Percentiles rank a stretch among this genome's conserved stretches.
These are phyloP conservation scores for Nigrograna mackinnonii DNA, from an alignment of 2,329 filamentous ascomycete species.

Conservation along the genomic window DNA sequence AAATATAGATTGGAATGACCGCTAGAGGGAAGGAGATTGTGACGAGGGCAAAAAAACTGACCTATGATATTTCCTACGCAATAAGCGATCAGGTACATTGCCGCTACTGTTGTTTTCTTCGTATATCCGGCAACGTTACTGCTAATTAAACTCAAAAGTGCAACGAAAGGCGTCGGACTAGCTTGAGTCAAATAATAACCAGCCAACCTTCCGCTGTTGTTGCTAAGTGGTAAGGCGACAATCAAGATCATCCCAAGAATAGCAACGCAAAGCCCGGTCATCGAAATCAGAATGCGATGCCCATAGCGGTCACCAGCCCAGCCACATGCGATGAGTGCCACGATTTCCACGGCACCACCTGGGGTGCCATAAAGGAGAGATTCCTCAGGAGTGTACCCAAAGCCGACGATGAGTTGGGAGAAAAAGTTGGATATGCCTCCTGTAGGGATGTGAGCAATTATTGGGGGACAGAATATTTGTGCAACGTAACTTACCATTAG, in stretches of 20 bases:
- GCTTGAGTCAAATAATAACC: slow-evolving; percentile 69
- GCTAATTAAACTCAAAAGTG: slow-evolving; percentile 64
- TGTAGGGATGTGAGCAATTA: slow-evolving; percentile 10
- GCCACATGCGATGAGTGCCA: slow-evolving; percentile 59
- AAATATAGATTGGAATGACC: background rate
- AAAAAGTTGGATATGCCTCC: slow-evolving; percentile 65
- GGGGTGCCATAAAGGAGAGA: slow-evolving; percentile 68
- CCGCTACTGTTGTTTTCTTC: slow-evolving; percentile 63
- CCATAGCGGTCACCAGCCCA: slow-evolving; percentile 60
- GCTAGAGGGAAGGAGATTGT: slow-evolving; percentile 17
- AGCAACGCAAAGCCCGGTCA: slow-evolving; percentile 54
- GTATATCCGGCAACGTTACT: slow-evolving; percentile 64
- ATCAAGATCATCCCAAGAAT: slow-evolving; percentile 69
- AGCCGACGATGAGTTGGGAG: slow-evolving; percentile 62
- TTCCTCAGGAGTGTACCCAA: slow-evolving; percentile 66
- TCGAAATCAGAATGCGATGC: slow-evolving; percentile 61
- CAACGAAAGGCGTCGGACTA: slow-evolving; percentile 65
- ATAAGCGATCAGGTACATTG: slow-evolving; percentile 51
- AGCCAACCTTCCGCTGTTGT: slow-evolving; percentile 61
- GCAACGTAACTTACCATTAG: slow-evolving; percentile 49
- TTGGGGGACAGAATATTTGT: background rate
- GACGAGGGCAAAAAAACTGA: slow-evolving; percentile 8
- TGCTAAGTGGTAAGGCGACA: slow-evolving; percentile 61
- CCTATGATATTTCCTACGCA: slow-evolving; percentile 45
- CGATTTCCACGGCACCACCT: slow-evolving; percentile 66